phyloP scores from a whole-genome alignment of 768 basidiomycete genomes.

The Tylopilus sp. region DNA sequence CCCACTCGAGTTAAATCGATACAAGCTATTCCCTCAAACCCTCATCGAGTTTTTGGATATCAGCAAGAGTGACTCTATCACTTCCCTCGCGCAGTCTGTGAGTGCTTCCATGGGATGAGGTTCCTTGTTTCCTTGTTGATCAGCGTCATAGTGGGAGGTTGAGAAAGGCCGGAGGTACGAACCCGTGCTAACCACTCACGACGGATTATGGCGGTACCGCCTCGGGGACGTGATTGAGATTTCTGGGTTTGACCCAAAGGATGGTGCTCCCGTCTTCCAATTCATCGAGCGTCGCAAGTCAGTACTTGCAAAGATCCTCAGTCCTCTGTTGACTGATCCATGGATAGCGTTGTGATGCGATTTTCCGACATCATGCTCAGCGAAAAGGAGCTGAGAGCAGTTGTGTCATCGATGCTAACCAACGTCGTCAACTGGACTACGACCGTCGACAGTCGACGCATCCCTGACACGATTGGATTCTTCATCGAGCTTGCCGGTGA shows the following conservation, averaged over 20 bases:
- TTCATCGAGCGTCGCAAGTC: constrained; percentile 17
- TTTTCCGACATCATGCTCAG: no score
- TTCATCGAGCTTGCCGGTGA: no score
- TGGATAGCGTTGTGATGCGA: no score
- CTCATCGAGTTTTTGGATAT: constrained; percentile 20
- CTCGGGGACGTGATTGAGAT: constrained; percentile 21
- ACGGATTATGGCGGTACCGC: constrained; percentile 22
- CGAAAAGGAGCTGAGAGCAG: no score
- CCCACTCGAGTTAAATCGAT: constrained; percentile 7
- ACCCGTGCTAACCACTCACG: constrained; percentile 14
- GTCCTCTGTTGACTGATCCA: no score
- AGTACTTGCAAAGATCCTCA: no score
- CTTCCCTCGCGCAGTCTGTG: not conserved
- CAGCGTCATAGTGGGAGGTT: constrained; percentile 13
- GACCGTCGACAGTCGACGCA: no score
- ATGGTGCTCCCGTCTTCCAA: constrained; percentile 16
- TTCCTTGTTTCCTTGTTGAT: not conserved
- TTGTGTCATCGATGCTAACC: no score
- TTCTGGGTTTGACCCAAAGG: constrained; percentile 15
- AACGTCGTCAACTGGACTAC: no score
- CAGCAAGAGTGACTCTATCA: not conserved
- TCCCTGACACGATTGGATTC: no score
- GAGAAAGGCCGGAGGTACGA: constrained; percentile 14
- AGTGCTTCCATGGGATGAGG: not conserved
- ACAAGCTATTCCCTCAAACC: not conserved